phyloP scores from a whole-genome alignment of 2,329 filamentous ascomycete genomes.

The Metarhizium rileyi region DNA sequence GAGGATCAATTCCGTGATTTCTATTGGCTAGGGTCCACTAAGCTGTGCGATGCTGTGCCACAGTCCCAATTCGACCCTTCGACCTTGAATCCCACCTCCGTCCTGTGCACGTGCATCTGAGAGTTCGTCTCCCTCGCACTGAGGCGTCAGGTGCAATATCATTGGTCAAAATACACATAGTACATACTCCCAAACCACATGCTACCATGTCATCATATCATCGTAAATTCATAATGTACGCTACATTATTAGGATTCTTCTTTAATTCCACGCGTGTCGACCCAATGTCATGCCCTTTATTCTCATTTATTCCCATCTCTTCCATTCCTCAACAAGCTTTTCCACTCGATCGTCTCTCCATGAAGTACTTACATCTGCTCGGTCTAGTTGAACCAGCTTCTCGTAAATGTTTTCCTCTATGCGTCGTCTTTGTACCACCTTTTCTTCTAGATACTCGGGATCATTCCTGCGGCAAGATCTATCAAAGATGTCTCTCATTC shows the following conservation, averaged over 20 bases:
- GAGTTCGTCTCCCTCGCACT: neutral
- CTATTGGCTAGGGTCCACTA: neutral
- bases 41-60: neutral
- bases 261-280: neutral
- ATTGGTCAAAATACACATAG: neutral
- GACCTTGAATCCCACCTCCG: neutral
- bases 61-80: neutral
- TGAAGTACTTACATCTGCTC: slow-evolving; percentile 21
- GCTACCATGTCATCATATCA: neutral
- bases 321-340: slow-evolving; percentile 46
- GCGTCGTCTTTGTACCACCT: slow-evolving; percentile 47
- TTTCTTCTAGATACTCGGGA: slow-evolving; percentile 48
- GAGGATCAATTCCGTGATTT: slow-evolving; percentile 8
- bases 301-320: slow-evolving; percentile 41
- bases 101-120: too few species aligned
- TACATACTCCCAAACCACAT: neutral
- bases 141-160: neutral
- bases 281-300: neutral
- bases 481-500: slow-evolving; percentile 67
- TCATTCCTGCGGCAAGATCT: slow-evolving; percentile 59
- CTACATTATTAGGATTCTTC: neutral
- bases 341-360: slow-evolving; percentile 35
- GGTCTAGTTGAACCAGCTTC: slow-evolving; percentile 36
- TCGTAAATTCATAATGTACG: slow-evolving; percentile 5
- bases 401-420: slow-evolving; percentile 51